Evolutionary conservation across 495 filamentous ascomycete genomes (phyloP).

Genomic region (Venustampulla echinocandica): DNA sequence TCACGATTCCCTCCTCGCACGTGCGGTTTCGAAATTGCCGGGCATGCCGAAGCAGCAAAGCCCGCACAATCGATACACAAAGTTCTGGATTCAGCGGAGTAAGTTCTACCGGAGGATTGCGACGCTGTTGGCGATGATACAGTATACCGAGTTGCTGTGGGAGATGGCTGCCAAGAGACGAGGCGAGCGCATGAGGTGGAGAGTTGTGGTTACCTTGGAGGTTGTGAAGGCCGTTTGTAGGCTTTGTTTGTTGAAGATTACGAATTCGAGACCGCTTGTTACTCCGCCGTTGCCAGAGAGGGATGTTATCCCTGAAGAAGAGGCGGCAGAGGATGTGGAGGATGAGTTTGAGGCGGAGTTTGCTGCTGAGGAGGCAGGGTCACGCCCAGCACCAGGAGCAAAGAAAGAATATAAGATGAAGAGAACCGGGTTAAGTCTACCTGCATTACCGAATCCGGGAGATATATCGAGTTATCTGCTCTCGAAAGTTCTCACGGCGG

Average conservation of each 20-base stretch:
- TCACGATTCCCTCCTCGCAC: constrained; percentile 80
- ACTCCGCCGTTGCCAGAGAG: constrained; percentile 80
- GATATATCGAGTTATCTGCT: constrained; percentile 82
- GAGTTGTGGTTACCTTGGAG: constrained; percentile 81
- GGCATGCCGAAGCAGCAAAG: constrained; percentile 44
- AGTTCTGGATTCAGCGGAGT: constrained; percentile 73
- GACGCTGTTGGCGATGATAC: constrained; percentile 73
- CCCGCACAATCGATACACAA: constrained; percentile 82
- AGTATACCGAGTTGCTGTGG: constrained; percentile 84
- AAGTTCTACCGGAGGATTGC: constrained; percentile 70
- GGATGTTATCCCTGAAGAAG: constrained; percentile 54
- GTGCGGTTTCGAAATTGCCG: constrained; percentile 40
- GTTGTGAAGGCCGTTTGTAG: constrained; percentile 79
- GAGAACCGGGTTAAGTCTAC: constrained; percentile 75
- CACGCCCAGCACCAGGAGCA: constrained; percentile 10
- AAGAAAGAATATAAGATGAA: constrained; percentile 85
- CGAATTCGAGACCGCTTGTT: constrained; percentile 74
- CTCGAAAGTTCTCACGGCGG: constrained; percentile 84
- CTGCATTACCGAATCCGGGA: constrained; percentile 64
- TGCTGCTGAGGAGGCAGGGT: constrained; percentile 20
- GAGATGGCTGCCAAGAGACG: constrained; percentile 75
- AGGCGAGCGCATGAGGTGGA: constrained; percentile 74
- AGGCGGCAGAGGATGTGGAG: constrained; percentile 26
- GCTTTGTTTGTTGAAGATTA: constrained; percentile 72
- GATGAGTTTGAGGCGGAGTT: constrained; percentile 30